These are phyloP conservation scores for Penicillium polonicum DNA, from an alignment of 2,329 filamentous ascomycete species.

Conservation along the genomic window DNA sequence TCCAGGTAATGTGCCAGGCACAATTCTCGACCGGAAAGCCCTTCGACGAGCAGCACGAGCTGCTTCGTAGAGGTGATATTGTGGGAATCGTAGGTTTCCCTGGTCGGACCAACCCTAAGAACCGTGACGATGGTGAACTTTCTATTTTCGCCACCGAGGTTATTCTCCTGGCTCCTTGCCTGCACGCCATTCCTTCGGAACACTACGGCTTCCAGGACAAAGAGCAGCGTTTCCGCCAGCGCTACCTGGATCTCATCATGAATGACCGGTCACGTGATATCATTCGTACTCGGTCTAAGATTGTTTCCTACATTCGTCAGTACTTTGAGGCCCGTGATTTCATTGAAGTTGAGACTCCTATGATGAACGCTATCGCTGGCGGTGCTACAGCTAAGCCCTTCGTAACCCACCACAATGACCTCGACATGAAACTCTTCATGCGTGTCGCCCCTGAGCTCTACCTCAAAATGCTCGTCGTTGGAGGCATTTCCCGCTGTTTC, in stretches of 20 bases:
- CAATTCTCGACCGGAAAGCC: constrained; percentile 69
- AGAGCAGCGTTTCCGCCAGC: constrained; percentile 88
- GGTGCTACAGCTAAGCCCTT: constrained; percentile 96
- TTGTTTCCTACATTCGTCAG: constrained; percentile 81
- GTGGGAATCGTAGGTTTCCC: constrained; percentile 84
- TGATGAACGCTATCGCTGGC: constrained; percentile 94
- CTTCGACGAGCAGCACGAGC: constrained; percentile 87
- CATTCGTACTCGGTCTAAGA: constrained; percentile 81
- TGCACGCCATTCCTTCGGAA: constrained; percentile 81
- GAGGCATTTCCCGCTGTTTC: constrained; percentile 46
- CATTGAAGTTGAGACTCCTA: constrained; percentile 91
- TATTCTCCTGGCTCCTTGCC: constrained; percentile 80
- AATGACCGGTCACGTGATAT: constrained; percentile 83
- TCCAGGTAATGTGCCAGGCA: constrained; percentile 91
- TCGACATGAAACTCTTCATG: constrained; percentile 92
- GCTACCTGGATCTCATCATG: constrained; percentile 96
- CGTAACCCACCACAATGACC: constrained; percentile 91
- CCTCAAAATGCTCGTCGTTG: constrained; percentile 94
- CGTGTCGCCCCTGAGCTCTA: constrained; percentile 93
- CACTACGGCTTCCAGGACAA: constrained; percentile 95
- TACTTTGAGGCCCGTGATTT: constrained; percentile 90
- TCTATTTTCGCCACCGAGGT: constrained; percentile 90
- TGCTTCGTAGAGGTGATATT: constrained; percentile 86
- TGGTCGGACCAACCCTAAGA: constrained; percentile 84
- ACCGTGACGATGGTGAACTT: constrained; percentile 82